Base-by-base conservation (phyloP, 192 early-diverging fungal species). In the Coemansia umbellata region DNA sequence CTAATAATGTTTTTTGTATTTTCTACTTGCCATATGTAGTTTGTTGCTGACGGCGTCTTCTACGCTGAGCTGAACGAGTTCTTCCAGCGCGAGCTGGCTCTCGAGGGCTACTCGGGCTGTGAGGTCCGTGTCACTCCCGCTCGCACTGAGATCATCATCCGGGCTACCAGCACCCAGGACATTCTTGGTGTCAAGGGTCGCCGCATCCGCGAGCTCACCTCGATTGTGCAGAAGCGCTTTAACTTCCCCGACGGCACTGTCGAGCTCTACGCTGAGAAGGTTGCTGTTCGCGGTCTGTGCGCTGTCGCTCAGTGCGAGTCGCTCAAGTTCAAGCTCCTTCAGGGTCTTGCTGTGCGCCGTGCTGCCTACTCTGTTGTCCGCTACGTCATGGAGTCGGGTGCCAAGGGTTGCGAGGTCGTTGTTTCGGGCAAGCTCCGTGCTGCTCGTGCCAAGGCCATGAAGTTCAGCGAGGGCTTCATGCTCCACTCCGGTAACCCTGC, bases 41-140 rank as follows among this genome's bases (percentile, higher is more conserved):
- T 92, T 83, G 90, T 98, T 67, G 96, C 96, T 80, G 96, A 98
- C 83, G 96, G 96, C 91, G 94, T 98, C 52, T 98, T 98, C 85
- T 96, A 94, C 87, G 94, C 96, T 80, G 96, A 98, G 82, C 88
- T 98, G 78, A 98, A 98, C 88, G 92, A 94, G 84, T 94, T 95
- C 86, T 90, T 98, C 81, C 88, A 89, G 76, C 92, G 93, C 74
- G 92, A 94, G 82, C 85, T 98, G 66, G 88, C 92, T 66, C 84
- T 85, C 75, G 93, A 98, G 74, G 95, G 95, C 82, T 98, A 98
- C 87, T 91, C 95, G 60, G 95, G 95, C 77, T 93, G 95, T 69
- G 95, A 98, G 82, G 94, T 98, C 78, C 94, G 95, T 67, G 95
- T 98, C 37, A 98, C 95, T 69, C 95, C 95, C 49, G 89, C 94